Evolutionary conservation across 495 filamentous ascomycete genomes (phyloP), one percentile per base, ranked within the genome.

Genomic region (Penicillium cataractarum): DNA sequence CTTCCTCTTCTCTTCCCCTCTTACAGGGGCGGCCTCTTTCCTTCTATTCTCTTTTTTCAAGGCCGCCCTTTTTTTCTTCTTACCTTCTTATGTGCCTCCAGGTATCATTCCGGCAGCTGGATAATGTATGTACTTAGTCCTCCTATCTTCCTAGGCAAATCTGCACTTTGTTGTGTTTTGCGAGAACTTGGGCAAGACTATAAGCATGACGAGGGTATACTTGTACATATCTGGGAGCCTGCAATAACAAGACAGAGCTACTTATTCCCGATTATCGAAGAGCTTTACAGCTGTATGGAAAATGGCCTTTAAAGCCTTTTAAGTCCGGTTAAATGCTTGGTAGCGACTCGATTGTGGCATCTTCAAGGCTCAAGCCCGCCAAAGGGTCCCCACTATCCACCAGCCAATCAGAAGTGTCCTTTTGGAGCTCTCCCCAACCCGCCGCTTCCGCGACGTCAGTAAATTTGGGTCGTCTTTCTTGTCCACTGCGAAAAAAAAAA

Each of bases 61-160:
- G 57, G 32, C 56, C 57, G 62, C 67, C 65, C 57, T 59, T 26
- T 66, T 46, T 65, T 61, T 66, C 61, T 58, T 69, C 66, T 71
- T 68, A 70, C 63, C 62, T 68, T 73, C 65, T 71, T 55, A 65
- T 69, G 70, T 76, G 66, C 65, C 69, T 69, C 65, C 58, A 63
- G 65, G 68, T 71, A 70, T 48, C n/a, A 31, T 64, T 48, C 55
- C 71, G 72, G 62, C 71, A 78, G 73, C 74, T 75, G 74, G 73
- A 75, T 78, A 77, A 80, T 80, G 76, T 78, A 77, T 80, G 71
- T 80, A 78, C 67, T 69, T 76, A 77, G 73, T 78, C 68, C 70
- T 68, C 68, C 68, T 70, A 66, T 73, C 63, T 68, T 70, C 37
- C 40, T 57, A 60, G 57, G 55, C 50, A 61, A 65, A 57, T 62